Conservation (phyloP, 2,329 filamentous ascomycete species). For the Fusarium tanahbumbuense region DNA sequence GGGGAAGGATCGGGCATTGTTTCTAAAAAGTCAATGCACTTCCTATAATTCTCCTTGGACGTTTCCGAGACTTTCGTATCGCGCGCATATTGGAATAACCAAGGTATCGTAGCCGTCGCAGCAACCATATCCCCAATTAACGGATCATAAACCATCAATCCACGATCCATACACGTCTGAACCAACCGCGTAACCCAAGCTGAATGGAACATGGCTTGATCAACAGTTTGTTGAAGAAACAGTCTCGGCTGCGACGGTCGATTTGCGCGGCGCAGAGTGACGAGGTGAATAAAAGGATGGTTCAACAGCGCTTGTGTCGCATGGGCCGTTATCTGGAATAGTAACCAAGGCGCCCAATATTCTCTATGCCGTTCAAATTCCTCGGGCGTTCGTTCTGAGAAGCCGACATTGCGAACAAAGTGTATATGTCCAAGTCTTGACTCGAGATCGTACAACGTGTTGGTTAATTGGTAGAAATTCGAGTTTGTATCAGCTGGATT, state of each 20-base stretch:
- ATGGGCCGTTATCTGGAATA: conserved; percentile 37
- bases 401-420: conserved; percentile 41
- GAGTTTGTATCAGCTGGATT: conserved; percentile 35
- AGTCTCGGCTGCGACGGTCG: conserved; percentile 32
- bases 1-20: conserved; percentile 34
- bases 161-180: conserved; percentile 38
- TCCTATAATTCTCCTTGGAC: conserved; percentile 33
- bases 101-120: conserved; percentile 38
- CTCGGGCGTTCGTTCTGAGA: conserved; percentile 30
- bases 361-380: conserved; percentile 34
- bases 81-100: conserved; percentile 42
- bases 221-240: conserved; percentile 37
- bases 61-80: conserved; percentile 30
- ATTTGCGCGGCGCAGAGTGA: conserved; percentile 18
- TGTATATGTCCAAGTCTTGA: conserved; percentile 25
- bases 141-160: conserved; percentile 34
- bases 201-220: conserved; percentile 43
- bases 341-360: conserved; percentile 40
- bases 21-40: conserved; percentile 29
- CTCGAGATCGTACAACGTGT: conserved; percentile 37
- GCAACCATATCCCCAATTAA: conserved; percentile 40
- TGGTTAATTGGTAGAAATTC: conserved; percentile 36
- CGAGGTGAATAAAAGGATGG: conserved; percentile 41
- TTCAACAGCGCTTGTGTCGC: conserved; percentile 35
- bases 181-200: conserved; percentile 37